Conservation (phyloP, 257 asterid genomes). For the Echium plantagineum region DNA sequence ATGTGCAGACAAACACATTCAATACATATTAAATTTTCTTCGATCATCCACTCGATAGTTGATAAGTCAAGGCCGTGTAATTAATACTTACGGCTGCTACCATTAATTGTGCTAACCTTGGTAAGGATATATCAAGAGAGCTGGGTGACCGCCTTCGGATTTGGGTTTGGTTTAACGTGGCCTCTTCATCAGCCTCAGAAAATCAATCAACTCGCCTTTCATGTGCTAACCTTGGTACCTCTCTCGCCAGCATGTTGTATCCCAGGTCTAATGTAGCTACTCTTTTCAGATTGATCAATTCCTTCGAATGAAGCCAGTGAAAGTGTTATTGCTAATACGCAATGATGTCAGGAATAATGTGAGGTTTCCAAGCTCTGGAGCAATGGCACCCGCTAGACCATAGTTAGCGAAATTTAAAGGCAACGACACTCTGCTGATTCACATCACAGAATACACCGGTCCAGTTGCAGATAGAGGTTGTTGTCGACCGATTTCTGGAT, state of each 20-base stretch:
- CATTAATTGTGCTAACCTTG: too few species aligned
- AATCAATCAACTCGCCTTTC: too few species aligned
- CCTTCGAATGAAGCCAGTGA: conserved; percentile 14
- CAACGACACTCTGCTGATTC: conserved; percentile 11
- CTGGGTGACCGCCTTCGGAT: too few species aligned
- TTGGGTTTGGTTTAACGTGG: too few species aligned
- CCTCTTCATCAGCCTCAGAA: too few species aligned
- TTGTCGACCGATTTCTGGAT: conserved; percentile 12
- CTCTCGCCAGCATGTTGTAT: conserved; percentile 16
- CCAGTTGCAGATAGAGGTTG: conserved; percentile 16
- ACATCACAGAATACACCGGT: conserved; percentile 16
- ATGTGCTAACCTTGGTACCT: too few species aligned
- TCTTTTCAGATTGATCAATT: conserved; percentile 7
- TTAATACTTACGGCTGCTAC: too few species aligned
- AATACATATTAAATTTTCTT: too few species aligned
- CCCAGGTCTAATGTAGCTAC: conserved; percentile 4
- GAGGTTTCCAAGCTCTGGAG: conserved; percentile 19
- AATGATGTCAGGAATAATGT: conserved; percentile 14
- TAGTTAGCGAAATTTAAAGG: not conserved
- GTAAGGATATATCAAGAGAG: too few species aligned
- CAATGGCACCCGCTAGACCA: conserved; percentile 16
- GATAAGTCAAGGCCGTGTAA: too few species aligned
- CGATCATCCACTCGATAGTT: too few species aligned
- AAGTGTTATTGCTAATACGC: conserved; percentile 13
- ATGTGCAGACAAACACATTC: too few species aligned